These are phyloP conservation scores for Coriolopsis trogii DNA, from an alignment of 1,284 basidiomycete genomes.

Conservation along the genomic window DNA sequence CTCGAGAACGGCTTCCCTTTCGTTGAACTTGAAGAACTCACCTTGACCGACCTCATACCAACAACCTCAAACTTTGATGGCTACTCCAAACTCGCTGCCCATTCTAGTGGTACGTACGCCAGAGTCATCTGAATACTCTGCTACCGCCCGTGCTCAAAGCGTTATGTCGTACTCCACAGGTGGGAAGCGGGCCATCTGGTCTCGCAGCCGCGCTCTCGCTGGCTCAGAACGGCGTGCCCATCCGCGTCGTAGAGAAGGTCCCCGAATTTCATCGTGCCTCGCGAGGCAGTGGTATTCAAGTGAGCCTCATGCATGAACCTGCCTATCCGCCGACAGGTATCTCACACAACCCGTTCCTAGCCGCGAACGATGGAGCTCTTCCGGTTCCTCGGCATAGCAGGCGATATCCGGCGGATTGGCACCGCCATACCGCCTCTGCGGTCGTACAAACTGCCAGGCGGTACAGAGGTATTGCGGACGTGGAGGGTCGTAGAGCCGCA, in stretches of 20 bases:
- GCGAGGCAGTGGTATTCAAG: constrained; percentile 34
- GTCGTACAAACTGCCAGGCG: constrained; percentile 25
- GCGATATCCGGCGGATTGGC: constrained; percentile 12
- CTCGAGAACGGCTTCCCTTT: too few relatives aligned
- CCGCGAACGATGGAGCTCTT: constrained; percentile 27
- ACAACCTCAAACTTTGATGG: too few relatives aligned
- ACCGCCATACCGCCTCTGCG: constrained; percentile 2
- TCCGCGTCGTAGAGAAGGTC: constrained; percentile 41
- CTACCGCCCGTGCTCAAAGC: background rate
- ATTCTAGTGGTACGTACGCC: background rate
- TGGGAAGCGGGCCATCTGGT: constrained; percentile 32
- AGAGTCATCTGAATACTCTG: too few relatives aligned
- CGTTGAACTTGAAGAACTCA: too few relatives aligned
- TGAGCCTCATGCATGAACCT: constrained; percentile 2
- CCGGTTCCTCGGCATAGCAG: constrained; percentile 24
- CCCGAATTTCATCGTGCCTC: constrained; percentile 25
- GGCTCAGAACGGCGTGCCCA: constrained; percentile 29
- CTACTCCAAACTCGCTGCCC: background rate
- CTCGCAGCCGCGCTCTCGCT: constrained; percentile 29
- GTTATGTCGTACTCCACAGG: constrained; percentile 11
- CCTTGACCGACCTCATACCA: too few relatives aligned
- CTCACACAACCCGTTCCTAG: background rate
- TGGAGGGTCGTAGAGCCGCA: constrained; percentile 17
- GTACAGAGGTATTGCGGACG: constrained; percentile 13
- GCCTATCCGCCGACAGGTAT: background rate